Conservation (phyloP, 176 grass and related monocot genomes). For the Alloteropsis semialata region DNA sequence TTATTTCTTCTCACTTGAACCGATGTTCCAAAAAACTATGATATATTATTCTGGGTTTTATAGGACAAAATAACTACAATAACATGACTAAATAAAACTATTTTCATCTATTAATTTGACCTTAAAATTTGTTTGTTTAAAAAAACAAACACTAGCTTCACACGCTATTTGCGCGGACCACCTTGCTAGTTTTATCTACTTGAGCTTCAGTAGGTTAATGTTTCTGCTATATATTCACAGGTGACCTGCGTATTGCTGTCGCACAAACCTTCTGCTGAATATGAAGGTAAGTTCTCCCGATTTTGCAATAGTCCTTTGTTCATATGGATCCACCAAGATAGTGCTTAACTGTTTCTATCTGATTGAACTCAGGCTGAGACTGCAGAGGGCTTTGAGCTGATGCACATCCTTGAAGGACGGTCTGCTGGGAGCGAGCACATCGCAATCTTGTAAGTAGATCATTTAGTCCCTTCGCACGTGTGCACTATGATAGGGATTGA, state of each 20-base stretch:
- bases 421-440: slow-evolving; percentile 22
- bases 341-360: background rate
- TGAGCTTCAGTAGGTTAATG: background rate
- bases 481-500: background rate
- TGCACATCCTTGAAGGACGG: slow-evolving; percentile 57
- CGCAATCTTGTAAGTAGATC: slow-evolving; percentile 38
- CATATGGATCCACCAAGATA: background rate
- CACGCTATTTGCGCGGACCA: no score
- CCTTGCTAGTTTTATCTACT: no score
- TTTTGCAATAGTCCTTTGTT: no score
- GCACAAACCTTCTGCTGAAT: slow-evolving; percentile 61
- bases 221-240: slow-evolving; percentile 31
- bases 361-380: slow-evolving; percentile 44
- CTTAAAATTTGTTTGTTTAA: no score
- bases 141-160: no score
- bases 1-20: no score
- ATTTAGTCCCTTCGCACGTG: background rate
- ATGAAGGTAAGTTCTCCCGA: slow-evolving; percentile 43
- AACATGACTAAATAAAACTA: no score
- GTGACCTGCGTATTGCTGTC: slow-evolving; percentile 33
- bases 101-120: no score
- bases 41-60: no score
- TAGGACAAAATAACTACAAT: no score
- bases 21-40: no score
- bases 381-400: slow-evolving; percentile 40